Evolutionary conservation across 495 filamentous ascomycete genomes (phyloP).

Genomic region (Aspergillus coremiiformis): DNA sequence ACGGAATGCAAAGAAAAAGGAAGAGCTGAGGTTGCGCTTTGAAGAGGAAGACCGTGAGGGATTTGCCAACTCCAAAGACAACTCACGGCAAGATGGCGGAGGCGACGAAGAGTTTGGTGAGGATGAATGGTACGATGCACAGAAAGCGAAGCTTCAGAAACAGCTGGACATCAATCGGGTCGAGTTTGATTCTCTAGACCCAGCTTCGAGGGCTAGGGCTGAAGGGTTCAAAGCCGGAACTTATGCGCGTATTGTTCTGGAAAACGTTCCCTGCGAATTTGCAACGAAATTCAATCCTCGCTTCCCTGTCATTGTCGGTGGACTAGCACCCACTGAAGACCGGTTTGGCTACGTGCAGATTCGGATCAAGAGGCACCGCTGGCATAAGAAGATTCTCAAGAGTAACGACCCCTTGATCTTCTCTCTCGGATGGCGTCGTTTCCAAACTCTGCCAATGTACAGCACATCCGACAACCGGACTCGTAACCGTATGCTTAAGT

Average conservation of each 20-base stretch:
- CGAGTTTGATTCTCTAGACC: slow-evolving; percentile 81
- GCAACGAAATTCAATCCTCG: slow-evolving; percentile 77
- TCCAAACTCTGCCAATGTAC: slow-evolving; percentile 88
- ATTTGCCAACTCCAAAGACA: slow-evolving; percentile 75
- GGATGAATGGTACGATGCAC: slow-evolving; percentile 96
- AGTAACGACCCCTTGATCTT: slow-evolving; percentile 96
- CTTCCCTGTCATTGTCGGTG: slow-evolving; percentile 82
- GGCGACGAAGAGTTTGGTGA: slow-evolving; percentile 75
- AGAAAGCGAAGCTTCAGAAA: slow-evolving; percentile 91
- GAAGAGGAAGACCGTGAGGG: slow-evolving; percentile 96
- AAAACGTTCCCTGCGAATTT: slow-evolving; percentile 86
- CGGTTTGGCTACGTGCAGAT: slow-evolving; percentile 92
- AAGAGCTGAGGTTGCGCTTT: slow-evolving; percentile 88
- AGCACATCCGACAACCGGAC: slow-evolving; percentile 88
- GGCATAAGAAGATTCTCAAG: slow-evolving; percentile 99
- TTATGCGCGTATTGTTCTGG: slow-evolving; percentile 83
- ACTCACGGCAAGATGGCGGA: slow-evolving; percentile 52
- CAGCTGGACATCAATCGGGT: slow-evolving; percentile 90
- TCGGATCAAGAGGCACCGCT: slow-evolving; percentile 91
- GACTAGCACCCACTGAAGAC: slow-evolving; percentile 84
- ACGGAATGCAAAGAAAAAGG: slow-evolving; percentile 83
- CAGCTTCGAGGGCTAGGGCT: slow-evolving; percentile 65
- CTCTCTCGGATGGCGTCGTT: slow-evolving; percentile 93
- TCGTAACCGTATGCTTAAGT: slow-evolving; percentile 95
- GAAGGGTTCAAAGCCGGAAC: slow-evolving; percentile 91